A percentile compares a stretch with the other conserved stretches of the same genome.
Conservation (phyloP, 106 monocot species). For the Amphibolis antarctica region DNA sequence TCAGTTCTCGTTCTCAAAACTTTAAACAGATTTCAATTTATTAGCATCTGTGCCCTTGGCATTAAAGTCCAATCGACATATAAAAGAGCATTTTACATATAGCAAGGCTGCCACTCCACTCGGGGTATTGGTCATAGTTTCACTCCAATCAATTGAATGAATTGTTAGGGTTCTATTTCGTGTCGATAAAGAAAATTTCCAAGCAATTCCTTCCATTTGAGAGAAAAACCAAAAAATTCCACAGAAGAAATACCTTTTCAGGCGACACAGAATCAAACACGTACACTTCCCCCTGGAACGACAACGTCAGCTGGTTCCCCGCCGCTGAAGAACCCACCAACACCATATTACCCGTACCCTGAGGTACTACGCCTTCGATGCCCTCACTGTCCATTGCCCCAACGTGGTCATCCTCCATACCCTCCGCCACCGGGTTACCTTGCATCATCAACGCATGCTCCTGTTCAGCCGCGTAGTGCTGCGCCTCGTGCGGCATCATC, state of each 20-base stretch:
- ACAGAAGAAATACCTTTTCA: slow-evolving; percentile 48
- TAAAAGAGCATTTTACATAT: not conserved
- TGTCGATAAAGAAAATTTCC: too few relatives aligned
- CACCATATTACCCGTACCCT: slow-evolving; percentile 10
- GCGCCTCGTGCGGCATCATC: slow-evolving; percentile 3
- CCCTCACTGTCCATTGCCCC: slow-evolving; percentile 15
- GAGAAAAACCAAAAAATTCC: not conserved
- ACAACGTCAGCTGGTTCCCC: slow-evolving; percentile 74
- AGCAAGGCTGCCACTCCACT: not conserved
- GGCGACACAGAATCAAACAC: slow-evolving; percentile 96
- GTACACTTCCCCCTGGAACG: slow-evolving; percentile 90
- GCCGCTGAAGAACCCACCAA: slow-evolving; percentile 10
- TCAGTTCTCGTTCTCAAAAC: too few relatives aligned
- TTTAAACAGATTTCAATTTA: too few relatives aligned
- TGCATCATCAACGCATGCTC: slow-evolving; percentile 16
- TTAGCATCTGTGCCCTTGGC: not conserved
- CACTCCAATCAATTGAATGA: too few relatives aligned
- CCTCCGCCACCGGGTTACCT: not conserved
- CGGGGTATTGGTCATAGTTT: too few relatives aligned
- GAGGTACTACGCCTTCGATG: slow-evolving; percentile 18
- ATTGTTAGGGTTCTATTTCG: too few relatives aligned
- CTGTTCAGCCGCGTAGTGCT: slow-evolving; percentile 10
- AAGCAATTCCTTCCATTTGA: too few relatives aligned
- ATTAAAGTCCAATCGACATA: not conserved
- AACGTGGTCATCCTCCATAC: slow-evolving; percentile 18